Base-by-base conservation (phyloP, 2,329 filamentous ascomycete species). In the Arthrobotrys pseudoclavata region DNA sequence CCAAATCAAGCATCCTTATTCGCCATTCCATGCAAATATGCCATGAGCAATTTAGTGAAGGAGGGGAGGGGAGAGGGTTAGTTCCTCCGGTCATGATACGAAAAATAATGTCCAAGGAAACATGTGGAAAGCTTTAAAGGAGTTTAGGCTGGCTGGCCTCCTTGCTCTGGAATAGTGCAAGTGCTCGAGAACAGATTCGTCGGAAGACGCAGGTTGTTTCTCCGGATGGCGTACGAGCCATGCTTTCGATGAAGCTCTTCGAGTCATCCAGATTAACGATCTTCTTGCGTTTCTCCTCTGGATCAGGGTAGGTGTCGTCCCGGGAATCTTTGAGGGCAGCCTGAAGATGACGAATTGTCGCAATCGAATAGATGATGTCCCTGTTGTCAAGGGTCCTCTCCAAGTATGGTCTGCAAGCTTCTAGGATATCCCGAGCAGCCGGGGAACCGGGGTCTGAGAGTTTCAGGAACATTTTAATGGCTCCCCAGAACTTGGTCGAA, bases 11-110 rank as follows among this genome's bases (percentile, higher is more conserved):
- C 53, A 66, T 69, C 72, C 60, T 76, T 66, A 50, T 76, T 76
- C 72, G 72, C 72, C 72, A 70, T 69, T 69, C 57, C 60, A 76
- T 76, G 72, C 72, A 76, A 48, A 42, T 66, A 69, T 76, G 66
- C 60, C 47, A 50, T 69, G 64, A 76, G 72, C 72, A 70, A 61
- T 31, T 24, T n/a, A 29, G 64, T 48, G 22, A 52, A 47, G 48
- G 50, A 40, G 45, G 34, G 55, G 31, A 69, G 64, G n/a, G 34
- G 53, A 42, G 48, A 6, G 9, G 12, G 42, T 45, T 55, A 9
- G 20, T 26, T 29, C 64, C 18, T 37, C 53, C 10, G 5, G n/a
- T 50, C 18, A 29, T 37, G 42, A 63, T 34, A 68, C 63, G 40
- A 15, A 20, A 67, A 63, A 66, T 60, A 48, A 26, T 40, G 26